phyloP scores from a whole-genome alignment of 2,329 filamentous ascomycete species.

The Aspergillus sclerotialis region DNA sequence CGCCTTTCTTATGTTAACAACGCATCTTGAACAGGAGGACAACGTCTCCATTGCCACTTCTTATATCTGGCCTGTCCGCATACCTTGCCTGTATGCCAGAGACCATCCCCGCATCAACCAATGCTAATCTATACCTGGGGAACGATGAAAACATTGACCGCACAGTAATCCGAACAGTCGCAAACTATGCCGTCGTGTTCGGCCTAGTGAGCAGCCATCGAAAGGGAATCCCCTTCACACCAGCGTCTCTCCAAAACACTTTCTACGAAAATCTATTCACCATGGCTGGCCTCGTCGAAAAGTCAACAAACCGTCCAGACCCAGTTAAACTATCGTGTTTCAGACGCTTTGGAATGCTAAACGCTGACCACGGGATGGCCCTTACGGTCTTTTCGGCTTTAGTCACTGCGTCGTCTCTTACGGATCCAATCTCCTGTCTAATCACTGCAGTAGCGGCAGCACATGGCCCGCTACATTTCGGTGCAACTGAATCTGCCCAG shows the following conservation, averaged over 20 bases:
- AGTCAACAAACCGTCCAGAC: conserved; percentile 42
- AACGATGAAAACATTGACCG: conserved; percentile 13
- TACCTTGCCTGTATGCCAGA: conserved; percentile 16
- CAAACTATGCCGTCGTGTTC: conserved; percentile 19
- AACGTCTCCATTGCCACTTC: conserved; percentile 18
- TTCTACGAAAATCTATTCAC: conserved; percentile 52
- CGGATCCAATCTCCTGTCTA: conserved; percentile 49
- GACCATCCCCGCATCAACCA: conserved; percentile 13
- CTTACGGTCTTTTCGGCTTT: conserved; percentile 51
- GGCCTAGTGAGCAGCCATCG: conserved; percentile 20
- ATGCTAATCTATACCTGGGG: conserved; percentile 18
- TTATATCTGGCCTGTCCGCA: conserved; percentile 23
- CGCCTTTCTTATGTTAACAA: neutral
- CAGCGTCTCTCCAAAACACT: conserved; percentile 32
- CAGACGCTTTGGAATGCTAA: conserved; percentile 49
- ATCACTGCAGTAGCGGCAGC: conserved; percentile 49
- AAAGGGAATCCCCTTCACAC: conserved; percentile 10
- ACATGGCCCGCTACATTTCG: conserved; percentile 53
- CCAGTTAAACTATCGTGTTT: conserved; percentile 40
- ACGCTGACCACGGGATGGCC: conserved; percentile 55
- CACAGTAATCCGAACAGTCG: conserved; percentile 17
- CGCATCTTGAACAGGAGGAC: conserved; percentile 11
- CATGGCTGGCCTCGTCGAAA: conserved; percentile 47
- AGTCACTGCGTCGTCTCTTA: conserved; percentile 50
- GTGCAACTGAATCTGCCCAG: conserved; percentile 53